Conservation (phyloP, 2,329 filamentous ascomycete species). For the Sporothrix protearum region DNA sequence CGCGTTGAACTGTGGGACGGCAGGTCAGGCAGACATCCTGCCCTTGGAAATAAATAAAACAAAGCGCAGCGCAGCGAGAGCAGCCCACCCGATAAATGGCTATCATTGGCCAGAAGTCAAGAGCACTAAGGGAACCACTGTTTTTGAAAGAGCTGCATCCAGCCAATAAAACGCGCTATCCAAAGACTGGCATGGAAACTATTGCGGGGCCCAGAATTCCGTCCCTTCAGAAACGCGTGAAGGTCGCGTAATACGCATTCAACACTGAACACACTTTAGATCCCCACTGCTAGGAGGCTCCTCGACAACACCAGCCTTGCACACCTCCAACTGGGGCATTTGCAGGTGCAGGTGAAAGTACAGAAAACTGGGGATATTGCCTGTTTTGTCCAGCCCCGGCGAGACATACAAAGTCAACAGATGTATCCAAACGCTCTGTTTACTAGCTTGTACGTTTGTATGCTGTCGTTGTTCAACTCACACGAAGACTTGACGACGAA, state of each 20-base stretch:
- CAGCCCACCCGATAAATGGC: background rate
- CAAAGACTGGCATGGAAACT: too few species aligned
- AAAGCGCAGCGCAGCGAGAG: slow-evolving; percentile 9
- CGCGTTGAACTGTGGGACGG: slow-evolving; percentile 3
- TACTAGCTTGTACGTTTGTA: too few species aligned
- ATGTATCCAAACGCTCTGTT: too few species aligned
- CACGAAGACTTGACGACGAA: too few species aligned
- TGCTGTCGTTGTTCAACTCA: too few species aligned
- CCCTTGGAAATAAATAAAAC: slow-evolving; percentile 15
- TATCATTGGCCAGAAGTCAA: background rate
- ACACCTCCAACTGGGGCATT: background rate
- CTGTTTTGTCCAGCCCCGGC: too few species aligned
- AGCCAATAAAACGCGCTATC: background rate
- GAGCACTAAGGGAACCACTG: background rate
- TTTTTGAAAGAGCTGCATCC: background rate
- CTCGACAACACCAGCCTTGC: background rate
- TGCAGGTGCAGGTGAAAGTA: too few species aligned
- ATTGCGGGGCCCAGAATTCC: background rate
- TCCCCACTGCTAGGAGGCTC: background rate
- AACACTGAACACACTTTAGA: background rate
- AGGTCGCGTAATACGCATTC: background rate
- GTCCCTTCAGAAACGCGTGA: background rate
- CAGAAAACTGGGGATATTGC: too few species aligned
- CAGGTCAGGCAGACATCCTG: background rate
- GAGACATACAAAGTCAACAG: too few species aligned